Evolutionary conservation across 805 yeast genomes (phyloP), one percentile per base, ranked within the genome.

Genomic region (Candida ulmi): DNA sequence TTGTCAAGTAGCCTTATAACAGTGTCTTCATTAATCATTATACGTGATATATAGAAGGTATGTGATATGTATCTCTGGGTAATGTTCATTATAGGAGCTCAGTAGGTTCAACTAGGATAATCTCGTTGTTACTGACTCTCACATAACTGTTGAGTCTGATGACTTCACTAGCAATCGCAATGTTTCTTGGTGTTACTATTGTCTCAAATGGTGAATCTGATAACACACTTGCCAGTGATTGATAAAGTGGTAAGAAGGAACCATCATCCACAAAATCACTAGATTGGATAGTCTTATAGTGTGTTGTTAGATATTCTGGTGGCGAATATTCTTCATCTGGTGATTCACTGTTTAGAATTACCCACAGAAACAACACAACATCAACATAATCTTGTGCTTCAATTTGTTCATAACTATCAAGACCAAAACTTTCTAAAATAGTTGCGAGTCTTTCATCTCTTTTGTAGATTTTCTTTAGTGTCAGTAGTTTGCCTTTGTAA

Each of bases 381-480:
- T 52, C 80, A 42, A 68, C 68, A 25, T 72, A 62, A 15, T 68
- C 68, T 33, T 70, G 61, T 3, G 58, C 65, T 3, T 72, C 54
- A 5, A 80, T 58, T 11, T 70, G 72, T 1, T 70, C 72, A 39
- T 66, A 68, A 12, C 66, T 60, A 3, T 68, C 50, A 3, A 71
- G 60, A 5, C 83, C 83, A 42, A 78, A 63, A 1, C 69, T 55
- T 3, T 68, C 54, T 28, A 80, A 63, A 0, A 79, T 63, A 35
- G 71, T 69, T 23, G 64, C 61, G 48, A 78, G 71, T n/a, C 51
- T 46, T 3, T 54, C 45, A 51, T 83, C 90, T 33, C 68, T 62
- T 48, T 76, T 75, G 46, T 65, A 63, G 2, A 78, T 69, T 38
- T 65, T 71, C 46, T 76, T 74, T 40, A 80, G 63, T 1, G 80